A percentile compares a stretch with the other conserved stretches of the same genome.
Conservation (phyloP, 2,329 filamentous ascomycete species). For the Chrysoporthe cubensis region DNA sequence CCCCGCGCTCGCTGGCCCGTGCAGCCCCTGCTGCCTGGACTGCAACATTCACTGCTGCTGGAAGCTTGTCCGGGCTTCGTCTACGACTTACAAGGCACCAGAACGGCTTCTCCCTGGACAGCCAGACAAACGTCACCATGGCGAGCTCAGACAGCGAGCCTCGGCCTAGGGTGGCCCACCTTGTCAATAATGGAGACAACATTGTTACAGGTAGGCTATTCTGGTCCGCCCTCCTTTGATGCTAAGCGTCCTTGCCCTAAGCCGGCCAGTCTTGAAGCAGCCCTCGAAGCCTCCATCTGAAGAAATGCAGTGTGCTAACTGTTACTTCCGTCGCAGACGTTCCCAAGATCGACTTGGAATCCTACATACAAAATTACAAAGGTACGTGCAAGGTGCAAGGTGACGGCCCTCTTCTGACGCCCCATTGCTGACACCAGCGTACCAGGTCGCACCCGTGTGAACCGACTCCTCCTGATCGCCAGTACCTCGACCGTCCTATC, state of each 20-base stretch:
- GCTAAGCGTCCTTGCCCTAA: not conserved
- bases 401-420: not conserved
- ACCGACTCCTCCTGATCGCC: slow-evolving; percentile 83
- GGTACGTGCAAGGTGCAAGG: slow-evolving; percentile 53
- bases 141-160: slow-evolving; percentile 39
- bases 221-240: not conserved
- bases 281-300: not conserved
- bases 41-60: slow-evolving; percentile 6
- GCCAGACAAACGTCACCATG: slow-evolving; percentile 37
- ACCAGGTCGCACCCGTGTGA: slow-evolving; percentile 77
- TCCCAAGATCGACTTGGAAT: slow-evolving; percentile 89
- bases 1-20: slow-evolving; percentile 15
- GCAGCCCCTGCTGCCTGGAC: slow-evolving; percentile 13
- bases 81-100: not conserved
- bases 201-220: slow-evolving; percentile 51
- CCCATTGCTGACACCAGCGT: slow-evolving; percentile 15
- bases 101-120: not conserved
- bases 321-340: slow-evolving; percentile 55
- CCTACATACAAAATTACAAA: slow-evolving; percentile 87
- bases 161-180: slow-evolving; percentile 49
- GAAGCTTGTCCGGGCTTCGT: slow-evolving; percentile 17
- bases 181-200: slow-evolving; percentile 50
- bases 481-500: slow-evolving; percentile 75
- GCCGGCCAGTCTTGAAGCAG: not conserved
- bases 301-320: slow-evolving; percentile 21